Conservation (phyloP, 2,329 filamentous ascomycete genomes). For the Dactylellina haptotyla region DNA sequence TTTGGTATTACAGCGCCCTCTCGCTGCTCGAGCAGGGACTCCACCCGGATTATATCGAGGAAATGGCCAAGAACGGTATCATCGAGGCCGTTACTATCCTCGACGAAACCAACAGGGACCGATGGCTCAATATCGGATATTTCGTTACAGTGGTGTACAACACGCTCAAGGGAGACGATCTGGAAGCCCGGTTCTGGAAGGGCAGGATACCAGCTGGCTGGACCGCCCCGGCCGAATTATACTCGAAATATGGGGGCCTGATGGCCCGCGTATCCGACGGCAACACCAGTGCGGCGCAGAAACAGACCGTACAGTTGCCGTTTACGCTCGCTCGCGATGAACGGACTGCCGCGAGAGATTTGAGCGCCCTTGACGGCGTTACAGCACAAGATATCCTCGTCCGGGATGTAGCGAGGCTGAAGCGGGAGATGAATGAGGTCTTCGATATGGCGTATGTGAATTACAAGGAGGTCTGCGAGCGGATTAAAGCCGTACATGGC, state of each 20-base stretch:
- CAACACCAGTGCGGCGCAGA: neutral
- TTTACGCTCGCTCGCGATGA: neutral
- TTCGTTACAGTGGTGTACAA: constrained; percentile 12
- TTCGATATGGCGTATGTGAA: constrained; percentile 28
- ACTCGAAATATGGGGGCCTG: neutral
- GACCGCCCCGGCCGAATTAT: neutral
- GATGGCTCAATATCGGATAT: constrained; percentile 31
- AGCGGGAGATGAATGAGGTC: constrained; percentile 32
- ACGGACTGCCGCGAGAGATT: neutral
- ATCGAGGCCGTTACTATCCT: constrained; percentile 8
- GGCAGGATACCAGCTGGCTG: constrained; percentile 11
- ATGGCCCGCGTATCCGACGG: neutral
- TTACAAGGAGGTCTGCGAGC: constrained; percentile 26
- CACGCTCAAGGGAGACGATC: constrained; percentile 7
- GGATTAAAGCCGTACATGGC: constrained; percentile 27
- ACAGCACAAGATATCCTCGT: constrained; percentile 12
- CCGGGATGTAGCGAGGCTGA: constrained; percentile 25
- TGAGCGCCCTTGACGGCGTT: neutral
- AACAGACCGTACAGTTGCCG: neutral
- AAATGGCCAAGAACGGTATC: constrained; percentile 30
- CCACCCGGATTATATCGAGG: neutral
- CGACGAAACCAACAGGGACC: neutral
- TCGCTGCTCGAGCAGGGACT: constrained; percentile 8
- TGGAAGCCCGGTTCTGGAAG: constrained; percentile 38
- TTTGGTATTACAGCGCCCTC: constrained; percentile 31